Base-by-base conservation (phyloP, 352 stramenopile genomes). In the Elongisporangium anandrum region DNA sequence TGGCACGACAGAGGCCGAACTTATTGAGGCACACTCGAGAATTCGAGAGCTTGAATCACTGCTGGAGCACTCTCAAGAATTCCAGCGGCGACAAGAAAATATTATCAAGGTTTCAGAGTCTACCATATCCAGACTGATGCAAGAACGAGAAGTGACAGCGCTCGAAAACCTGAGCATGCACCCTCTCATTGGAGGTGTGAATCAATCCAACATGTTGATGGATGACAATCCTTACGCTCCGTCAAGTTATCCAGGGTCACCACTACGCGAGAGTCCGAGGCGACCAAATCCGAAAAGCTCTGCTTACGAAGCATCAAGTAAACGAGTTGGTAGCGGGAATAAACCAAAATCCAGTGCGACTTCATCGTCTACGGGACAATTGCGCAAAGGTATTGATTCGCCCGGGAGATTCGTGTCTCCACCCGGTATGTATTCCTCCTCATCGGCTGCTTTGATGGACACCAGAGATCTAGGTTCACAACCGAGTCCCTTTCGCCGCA, bases 41-140 rank as follows among this genome's bases (percentile, higher is more conserved):
- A 81, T 88, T 54, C 69, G 78, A 17, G 79, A 90, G 57, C 69
- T 90, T 0, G 77, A 88, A 50, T 65, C 69, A 9, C 34, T 88
- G 22, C 55, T 90, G 6, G 69, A 81, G 15, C 79, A 88, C 50
- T 75, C 79, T 0, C 68, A 85, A 9, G 73, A 83, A 56, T 87
- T 82, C 26, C 79, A 90, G 57, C 57, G 61, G 23, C 73, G 79
- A 41, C 81, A 90, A 55, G 79, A 86, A 49, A 80, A 60, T 41
- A 76, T 88, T 34, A 82, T 90, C 55, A 79, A 85, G 50, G 64
- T 88, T 0, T 87, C 81, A 0, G 79, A 90, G 59, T 50, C 68
- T 2, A 88, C 78, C 0, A 88, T 88, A 12, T 90, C 79, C 0
- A 65, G 77, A 0, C 71, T 90, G 4, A 75, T 90, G 21, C 77